Conservation (phyloP, 2,329 filamentous ascomycete species). For the Fusarium camptoceras region DNA sequence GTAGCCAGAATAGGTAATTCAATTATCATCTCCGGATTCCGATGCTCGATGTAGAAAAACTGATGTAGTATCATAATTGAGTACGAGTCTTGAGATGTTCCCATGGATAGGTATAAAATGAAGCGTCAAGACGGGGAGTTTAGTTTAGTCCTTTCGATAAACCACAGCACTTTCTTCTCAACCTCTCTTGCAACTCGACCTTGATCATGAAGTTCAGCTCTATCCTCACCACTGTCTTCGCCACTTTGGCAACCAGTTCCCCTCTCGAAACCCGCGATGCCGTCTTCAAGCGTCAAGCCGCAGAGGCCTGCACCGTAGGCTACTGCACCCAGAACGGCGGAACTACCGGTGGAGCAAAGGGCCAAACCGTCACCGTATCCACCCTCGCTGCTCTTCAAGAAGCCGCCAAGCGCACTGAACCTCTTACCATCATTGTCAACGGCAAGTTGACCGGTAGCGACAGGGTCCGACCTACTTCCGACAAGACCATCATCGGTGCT, state of each 20-base stretch:
- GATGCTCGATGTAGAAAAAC: constrained; percentile 12
- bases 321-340: constrained; percentile 52
- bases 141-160: not conserved
- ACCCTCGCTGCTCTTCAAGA: constrained; percentile 44
- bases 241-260: constrained; percentile 29
- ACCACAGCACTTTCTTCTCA: too few relatives aligned
- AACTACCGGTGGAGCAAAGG: constrained; percentile 48
- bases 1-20: constrained; percentile 18
- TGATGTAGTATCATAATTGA: not conserved
- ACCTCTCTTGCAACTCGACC: not conserved
- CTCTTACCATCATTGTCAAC: constrained; percentile 48
- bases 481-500: constrained; percentile 60
- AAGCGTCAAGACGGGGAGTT: fast-evolving
- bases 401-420: constrained; percentile 43
- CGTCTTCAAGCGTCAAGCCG: constrained; percentile 57
- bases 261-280: constrained; percentile 27
- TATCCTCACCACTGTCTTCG: constrained; percentile 25
- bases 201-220: constrained; percentile 35
- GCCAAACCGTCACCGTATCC: constrained; percentile 47
- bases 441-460: constrained; percentile 46
- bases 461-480: constrained; percentile 47
- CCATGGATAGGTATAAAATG: constrained; percentile 16
- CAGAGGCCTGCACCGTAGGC: constrained; percentile 57
- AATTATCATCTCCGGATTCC: not conserved
- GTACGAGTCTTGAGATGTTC: fast-evolving